phyloP scores from a whole-genome alignment of 176 grass and related monocot genomes.

The Miscanthus lutarioriparius region DNA sequence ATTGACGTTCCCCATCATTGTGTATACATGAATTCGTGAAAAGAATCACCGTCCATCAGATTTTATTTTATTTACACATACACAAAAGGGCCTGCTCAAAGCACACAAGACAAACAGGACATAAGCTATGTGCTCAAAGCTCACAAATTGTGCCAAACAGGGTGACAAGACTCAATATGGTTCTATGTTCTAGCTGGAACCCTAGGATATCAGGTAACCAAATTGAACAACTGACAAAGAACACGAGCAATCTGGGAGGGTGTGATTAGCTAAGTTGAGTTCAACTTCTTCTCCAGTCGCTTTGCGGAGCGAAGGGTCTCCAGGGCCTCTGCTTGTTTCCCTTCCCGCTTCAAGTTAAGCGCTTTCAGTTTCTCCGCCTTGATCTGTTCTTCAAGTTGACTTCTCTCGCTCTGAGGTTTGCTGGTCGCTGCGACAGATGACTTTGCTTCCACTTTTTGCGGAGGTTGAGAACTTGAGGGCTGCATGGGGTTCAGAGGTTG shows the following conservation, averaged over 20 bases:
- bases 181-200: background rate
- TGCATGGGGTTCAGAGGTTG: slow-evolving; percentile 31
- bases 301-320: slow-evolving; percentile 83
- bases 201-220: background rate
- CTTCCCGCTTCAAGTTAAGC: slow-evolving; percentile 69
- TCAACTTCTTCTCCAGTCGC: slow-evolving; percentile 78
- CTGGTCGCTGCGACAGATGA: background rate
- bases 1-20: background rate
- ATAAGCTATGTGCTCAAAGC: background rate
- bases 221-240: background rate
- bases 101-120: slow-evolving; percentile 13
- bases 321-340: slow-evolving; percentile 79
- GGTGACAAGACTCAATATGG: background rate
- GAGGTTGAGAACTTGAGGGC: background rate
- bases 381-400: slow-evolving; percentile 75
- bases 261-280: slow-evolving; percentile 43
- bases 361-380: slow-evolving; percentile 88
- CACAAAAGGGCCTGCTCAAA: background rate
- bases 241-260: background rate
- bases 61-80: slow-evolving; percentile 31
- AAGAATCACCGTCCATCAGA: slow-evolving; percentile 1
- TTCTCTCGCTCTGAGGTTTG: slow-evolving; percentile 52
- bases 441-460: slow-evolving; percentile 37
- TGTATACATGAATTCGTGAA: background rate
- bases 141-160: slow-evolving; percentile 30